Conservation (phyloP, 2,329 filamentous ascomycete species). For the Xylariaceae sp. region DNA sequence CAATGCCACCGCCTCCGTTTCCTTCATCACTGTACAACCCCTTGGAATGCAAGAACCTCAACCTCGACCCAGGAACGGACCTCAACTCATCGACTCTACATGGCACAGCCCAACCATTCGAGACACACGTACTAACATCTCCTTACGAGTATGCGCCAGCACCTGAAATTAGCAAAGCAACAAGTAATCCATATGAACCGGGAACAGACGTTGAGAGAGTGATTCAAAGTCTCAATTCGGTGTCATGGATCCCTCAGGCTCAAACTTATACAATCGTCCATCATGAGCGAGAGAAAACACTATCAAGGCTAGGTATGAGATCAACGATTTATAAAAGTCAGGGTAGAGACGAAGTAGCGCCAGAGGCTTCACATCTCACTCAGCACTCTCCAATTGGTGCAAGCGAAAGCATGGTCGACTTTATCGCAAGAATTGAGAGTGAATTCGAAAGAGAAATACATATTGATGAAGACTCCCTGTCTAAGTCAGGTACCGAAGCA, state of each 20-base stretch:
- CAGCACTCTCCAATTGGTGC: neutral
- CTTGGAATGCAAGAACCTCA: neutral
- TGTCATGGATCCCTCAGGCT: constrained; percentile 28
- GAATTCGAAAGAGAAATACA: constrained; percentile 19
- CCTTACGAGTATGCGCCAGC: neutral
- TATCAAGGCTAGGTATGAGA: constrained; percentile 19
- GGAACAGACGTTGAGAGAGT: constrained; percentile 3
- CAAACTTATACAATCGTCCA: constrained; percentile 16
- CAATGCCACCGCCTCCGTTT: constrained; percentile 32
- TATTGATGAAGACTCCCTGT: constrained; percentile 4
- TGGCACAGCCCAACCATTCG: neutral
- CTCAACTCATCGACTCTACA: neutral
- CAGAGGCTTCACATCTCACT: neutral
- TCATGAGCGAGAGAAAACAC: constrained; percentile 9
- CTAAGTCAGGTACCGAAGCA: neutral
- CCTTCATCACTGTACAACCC: constrained; percentile 13
- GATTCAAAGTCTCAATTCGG: constrained; percentile 15
- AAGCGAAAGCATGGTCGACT: constrained; percentile 31
- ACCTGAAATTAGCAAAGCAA: neutral
- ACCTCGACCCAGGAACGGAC: neutral
- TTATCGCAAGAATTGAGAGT: constrained; percentile 33
- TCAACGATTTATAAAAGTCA: constrained; percentile 21
- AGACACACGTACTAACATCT: neutral
- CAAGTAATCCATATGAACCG: neutral
- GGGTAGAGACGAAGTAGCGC: neutral